A percentile compares a stretch with the other conserved stretches of the same genome.
phyloP scores from a whole-genome alignment of 805 yeast genomes.

The Cyberlindnera galapagoensis region DNA sequence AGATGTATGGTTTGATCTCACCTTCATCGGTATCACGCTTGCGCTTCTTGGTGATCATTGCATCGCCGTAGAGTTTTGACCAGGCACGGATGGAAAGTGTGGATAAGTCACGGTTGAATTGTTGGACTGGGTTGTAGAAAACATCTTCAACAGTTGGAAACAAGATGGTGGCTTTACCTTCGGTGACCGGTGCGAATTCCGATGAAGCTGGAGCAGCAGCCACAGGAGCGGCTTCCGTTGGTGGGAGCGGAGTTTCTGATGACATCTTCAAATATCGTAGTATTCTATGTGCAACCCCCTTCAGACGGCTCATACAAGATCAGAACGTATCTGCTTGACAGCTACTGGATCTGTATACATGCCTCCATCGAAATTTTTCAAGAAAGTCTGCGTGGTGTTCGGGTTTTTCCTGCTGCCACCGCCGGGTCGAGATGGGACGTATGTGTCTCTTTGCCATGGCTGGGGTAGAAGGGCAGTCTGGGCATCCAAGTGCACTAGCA shows the following conservation, averaged over 20 bases:
- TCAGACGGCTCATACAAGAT: background rate
- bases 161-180: conserved; percentile 80
- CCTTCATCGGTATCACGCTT: conserved; percentile 24
- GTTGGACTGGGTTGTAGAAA: conserved; percentile 94
- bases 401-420: too few species aligned
- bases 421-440: too few species aligned
- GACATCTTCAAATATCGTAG: conserved; percentile 1
- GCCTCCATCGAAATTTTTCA: too few species aligned
- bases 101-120: conserved; percentile 89
- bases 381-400: too few species aligned
- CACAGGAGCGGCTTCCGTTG: conserved; percentile 8
- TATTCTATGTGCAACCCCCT: background rate
- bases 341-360: too few species aligned
- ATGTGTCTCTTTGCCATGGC: too few species aligned
- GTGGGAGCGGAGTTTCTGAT: background rate
- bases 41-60: conserved; percentile 23
- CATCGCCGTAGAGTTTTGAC: conserved; percentile 52
- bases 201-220: background rate
- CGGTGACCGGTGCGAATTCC: conserved; percentile 42
- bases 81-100: conserved; percentile 83
- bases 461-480: too few species aligned
- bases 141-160: conserved; percentile 80
- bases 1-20: conserved; percentile 35
- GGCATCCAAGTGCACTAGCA: too few species aligned
- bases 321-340: too few species aligned